Evolutionary conservation across 768 basidiomycete species (phyloP), one percentile per base, ranked within the genome.

Genomic region (Mycena indigotica): DNA sequence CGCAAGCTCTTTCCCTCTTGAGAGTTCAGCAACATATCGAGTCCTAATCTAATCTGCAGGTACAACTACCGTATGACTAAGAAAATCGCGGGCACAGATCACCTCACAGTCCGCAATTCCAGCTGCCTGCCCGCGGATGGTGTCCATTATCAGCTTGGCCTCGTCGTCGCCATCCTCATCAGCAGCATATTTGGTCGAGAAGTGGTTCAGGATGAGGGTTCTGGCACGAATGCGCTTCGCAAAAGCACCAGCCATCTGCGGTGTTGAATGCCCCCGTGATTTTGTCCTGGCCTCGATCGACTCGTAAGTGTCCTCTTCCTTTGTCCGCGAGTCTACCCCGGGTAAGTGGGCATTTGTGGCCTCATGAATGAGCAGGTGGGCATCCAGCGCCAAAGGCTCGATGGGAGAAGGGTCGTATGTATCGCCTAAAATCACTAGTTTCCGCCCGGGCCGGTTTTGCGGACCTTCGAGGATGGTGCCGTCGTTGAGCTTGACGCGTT

Each of bases 181-280:
- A 5, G 89, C 89, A 0, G 87, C 77, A 68, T 93, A 95, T 62
- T 89, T 81, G 25, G 90, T 74, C 50, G 91, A 93, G 68, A 96
- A 91, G 70, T 96, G 93, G 66, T 94, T 95, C 48, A 97, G 73
- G 38, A 90, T 73, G 19, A 96, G 77, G 54, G 72, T 79, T 57
- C 73, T 75, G 24, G 92, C 89, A 4, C 78, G 67, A 38, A 91
- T 82, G 8, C 71, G 73, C 67, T 79, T 84, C 4, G 89, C 94
- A 67, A 95, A 95, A 13, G 76, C 76, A 12, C 87, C 94, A 6
- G 93, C 95, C 86, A 94, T 90, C 66, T 92, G 90, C 1, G 94
- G 93, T 13, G 94, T 97, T 4, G 91, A 93, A 70, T 97, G 94
- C 0, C 94, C 95, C 67, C 91, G 81, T 2, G 84, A 86, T 68